Conservation (phyloP, 2,329 filamentous ascomycete species). For the Ophiostoma sp. region DNA sequence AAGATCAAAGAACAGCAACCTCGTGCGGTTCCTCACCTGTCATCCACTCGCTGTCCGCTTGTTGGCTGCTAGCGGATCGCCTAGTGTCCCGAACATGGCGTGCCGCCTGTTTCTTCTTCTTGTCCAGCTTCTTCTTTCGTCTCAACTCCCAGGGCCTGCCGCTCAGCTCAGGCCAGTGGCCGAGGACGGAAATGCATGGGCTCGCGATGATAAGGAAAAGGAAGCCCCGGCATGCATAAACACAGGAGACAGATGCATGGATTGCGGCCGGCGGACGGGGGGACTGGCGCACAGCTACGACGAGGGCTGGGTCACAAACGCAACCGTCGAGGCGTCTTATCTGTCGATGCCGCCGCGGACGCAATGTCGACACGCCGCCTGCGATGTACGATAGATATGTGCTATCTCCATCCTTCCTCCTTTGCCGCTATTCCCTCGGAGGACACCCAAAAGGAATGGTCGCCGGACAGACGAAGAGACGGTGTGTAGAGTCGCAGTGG, state of each 20-base stretch:
- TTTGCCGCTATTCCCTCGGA: too few relatives aligned
- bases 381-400: not conserved
- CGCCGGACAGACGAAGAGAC: not conserved
- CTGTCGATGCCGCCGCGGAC: too few relatives aligned
- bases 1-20: too few relatives aligned
- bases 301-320: too few relatives aligned
- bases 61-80: too few relatives aligned
- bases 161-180: not conserved
- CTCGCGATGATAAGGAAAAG: not conserved
- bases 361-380: too few relatives aligned
- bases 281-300: not conserved
- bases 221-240: not conserved
- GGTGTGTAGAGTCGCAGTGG: conserved; percentile 10
- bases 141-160: not conserved
- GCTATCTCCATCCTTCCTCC: not conserved
- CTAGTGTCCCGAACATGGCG: too few relatives aligned
- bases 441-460: too few relatives aligned
- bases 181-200: too few relatives aligned
- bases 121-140: not conserved
- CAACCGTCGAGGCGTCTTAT: too few relatives aligned
- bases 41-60: too few relatives aligned
- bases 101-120: not conserved
- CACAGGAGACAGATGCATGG: not conserved
- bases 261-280: not conserved
- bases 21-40: too few relatives aligned